These are phyloP conservation scores for Usnea hakonensis DNA, from an alignment of 495 filamentous ascomycete species.

Conservation along the genomic window DNA sequence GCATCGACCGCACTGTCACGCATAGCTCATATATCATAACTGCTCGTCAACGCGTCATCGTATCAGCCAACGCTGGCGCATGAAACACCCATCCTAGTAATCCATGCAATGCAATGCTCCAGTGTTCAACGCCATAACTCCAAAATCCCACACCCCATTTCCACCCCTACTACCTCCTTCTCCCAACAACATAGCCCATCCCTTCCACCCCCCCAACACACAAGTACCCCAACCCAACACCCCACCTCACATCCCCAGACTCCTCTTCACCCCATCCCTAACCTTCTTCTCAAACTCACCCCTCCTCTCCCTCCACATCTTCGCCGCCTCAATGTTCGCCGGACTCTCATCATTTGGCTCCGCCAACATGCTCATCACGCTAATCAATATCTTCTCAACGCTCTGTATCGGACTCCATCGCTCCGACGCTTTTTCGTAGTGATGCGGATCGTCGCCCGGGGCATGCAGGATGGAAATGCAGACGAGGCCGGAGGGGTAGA, in stretches of 20 bases:
- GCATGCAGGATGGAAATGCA: conserved; percentile 98
- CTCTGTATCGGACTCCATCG: conserved; percentile 94
- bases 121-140: neutral
- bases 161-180: neutral
- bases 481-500: conserved; percentile 84
- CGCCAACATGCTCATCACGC: conserved; percentile 97
- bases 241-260: conserved; percentile 40
- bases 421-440: conserved; percentile 95
- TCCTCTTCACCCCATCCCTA: conserved; percentile 66
- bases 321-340: conserved; percentile 94
- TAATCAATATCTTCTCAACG: conserved; percentile 96
- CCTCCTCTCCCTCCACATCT: conserved; percentile 93
- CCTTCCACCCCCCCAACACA: neutral
- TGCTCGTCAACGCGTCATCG: neutral
- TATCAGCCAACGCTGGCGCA: neutral
- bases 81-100: neutral
- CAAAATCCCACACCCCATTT: neutral
- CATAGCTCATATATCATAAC: neutral
- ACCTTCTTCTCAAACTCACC: conserved; percentile 81
- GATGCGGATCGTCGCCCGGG: conserved; percentile 96
- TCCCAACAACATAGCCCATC: neutral
- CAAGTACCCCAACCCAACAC: neutral
- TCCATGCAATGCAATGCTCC: neutral
- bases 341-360: conserved; percentile 98
- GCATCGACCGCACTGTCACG: neutral